Conservation (phyloP, 1,284 basidiomycete genomes). For the Marasmius oreades region DNA sequence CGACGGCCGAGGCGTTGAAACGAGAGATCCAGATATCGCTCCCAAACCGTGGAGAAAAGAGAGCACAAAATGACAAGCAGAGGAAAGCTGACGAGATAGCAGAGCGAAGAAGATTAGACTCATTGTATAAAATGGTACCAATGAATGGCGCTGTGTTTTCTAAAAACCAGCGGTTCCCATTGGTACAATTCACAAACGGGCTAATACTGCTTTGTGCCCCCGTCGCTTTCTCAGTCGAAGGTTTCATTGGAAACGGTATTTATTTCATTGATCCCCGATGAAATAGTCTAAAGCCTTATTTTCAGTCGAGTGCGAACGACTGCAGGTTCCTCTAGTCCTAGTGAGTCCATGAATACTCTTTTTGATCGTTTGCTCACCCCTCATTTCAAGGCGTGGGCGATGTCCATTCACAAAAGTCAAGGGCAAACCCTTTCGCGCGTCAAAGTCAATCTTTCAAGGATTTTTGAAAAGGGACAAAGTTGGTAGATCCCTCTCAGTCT, state of each 20-base stretch:
- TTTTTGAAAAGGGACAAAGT: constrained; percentile 84
- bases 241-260: constrained; percentile 37
- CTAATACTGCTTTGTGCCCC: background rate
- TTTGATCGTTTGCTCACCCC: background rate
- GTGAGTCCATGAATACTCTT: constrained; percentile 77
- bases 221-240: background rate
- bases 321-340: constrained; percentile 71
- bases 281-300: background rate
- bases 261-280: background rate
- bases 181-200: background rate
- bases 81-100: constrained; percentile 5
- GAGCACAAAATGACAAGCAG: constrained; percentile 9
- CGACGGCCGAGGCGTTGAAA: constrained; percentile 28
- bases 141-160: background rate
- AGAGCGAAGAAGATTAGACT: background rate
- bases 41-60: constrained; percentile 19
- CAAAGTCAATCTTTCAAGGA: constrained; percentile 59
- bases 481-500: constrained; percentile 4
- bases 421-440: constrained; percentile 81
- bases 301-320: background rate
- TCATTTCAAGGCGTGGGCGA: constrained; percentile 57
- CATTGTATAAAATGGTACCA: background rate
- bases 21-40: constrained; percentile 23
- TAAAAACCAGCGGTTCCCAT: background rate
- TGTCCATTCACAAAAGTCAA: constrained; percentile 86